Evolutionary conservation across 2,329 filamentous ascomycete species (phyloP).

Genomic region (Trichophyton verrucosum): DNA sequence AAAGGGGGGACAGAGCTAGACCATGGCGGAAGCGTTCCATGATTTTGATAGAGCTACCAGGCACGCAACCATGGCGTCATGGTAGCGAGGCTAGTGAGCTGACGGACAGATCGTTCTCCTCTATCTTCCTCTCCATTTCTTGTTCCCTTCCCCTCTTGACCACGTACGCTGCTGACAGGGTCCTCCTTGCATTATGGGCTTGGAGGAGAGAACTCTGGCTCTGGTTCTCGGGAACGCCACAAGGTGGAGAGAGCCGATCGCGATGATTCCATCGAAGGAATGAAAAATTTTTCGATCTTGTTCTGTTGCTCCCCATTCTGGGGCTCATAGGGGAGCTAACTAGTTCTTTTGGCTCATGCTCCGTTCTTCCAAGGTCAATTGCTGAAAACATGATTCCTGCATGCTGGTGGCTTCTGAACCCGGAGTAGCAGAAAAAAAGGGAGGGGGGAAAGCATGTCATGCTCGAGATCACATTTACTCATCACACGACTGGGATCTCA

Average conservation of each 20-base stretch:
- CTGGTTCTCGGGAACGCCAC: slow-evolving; percentile 4
- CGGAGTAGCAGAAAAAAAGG: background rate
- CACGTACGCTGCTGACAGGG: background rate
- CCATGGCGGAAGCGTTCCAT: no score
- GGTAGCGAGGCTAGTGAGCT: background rate
- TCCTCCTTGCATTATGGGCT: background rate
- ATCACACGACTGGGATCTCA: background rate
- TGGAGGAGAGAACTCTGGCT: background rate
- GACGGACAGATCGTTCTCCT: background rate
- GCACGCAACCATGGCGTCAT: background rate
- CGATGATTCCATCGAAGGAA: background rate
- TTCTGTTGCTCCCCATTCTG: background rate
- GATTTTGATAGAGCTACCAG: no score
- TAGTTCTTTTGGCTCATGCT: background rate
- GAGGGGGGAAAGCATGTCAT: background rate
- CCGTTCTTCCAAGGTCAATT: background rate
- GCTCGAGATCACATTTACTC: background rate
- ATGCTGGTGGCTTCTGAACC: background rate
- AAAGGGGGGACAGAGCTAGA: no score
- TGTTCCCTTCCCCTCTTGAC: no score
- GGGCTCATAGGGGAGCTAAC: no score
- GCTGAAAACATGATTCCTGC: background rate
- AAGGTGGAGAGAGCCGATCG: background rate
- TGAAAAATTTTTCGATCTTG: background rate
- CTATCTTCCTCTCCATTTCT: background rate